phyloP scores from a whole-genome alignment of 257 asterid species.

The Scutellaria baicalensis region DNA sequence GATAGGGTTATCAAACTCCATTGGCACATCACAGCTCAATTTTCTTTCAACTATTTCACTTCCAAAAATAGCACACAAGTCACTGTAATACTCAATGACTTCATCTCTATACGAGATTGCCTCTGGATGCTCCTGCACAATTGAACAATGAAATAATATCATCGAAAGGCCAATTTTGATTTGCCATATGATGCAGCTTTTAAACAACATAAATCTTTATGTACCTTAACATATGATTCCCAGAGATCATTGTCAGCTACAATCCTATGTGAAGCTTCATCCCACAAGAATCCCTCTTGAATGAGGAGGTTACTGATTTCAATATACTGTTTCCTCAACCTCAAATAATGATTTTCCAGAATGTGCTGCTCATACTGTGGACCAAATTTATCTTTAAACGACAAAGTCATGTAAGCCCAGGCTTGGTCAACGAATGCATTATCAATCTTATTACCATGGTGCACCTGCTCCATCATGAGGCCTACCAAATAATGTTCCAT shows the following conservation, averaged over 20 bases:
- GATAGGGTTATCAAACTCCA: conserved; percentile 15
- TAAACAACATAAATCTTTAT: not conserved
- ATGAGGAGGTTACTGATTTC: conserved; percentile 30
- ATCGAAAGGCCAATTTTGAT: not conserved
- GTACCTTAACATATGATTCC: conserved; percentile 27
- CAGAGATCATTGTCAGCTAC: conserved; percentile 20
- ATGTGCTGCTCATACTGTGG: conserved; percentile 21
- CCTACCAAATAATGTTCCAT: conserved; percentile 29
- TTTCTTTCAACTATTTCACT: conserved; percentile 12
- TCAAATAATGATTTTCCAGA: conserved; percentile 19
- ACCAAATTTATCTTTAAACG: conserved; percentile 28
- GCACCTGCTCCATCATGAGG: conserved; percentile 28
- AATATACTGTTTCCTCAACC: conserved; percentile 28
- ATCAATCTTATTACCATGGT: conserved; percentile 17
- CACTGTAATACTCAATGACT: conserved; percentile 6
- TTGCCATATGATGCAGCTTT: not conserved
- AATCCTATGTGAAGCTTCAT: conserved; percentile 19
- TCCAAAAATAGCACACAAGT: conserved; percentile 23
- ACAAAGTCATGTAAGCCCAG: conserved; percentile 28
- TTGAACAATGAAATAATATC: not conserved
- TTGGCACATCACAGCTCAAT: conserved; percentile 2
- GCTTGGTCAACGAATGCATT: conserved; percentile 19
- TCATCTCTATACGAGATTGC: conserved; percentile 20
- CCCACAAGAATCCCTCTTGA: conserved; percentile 33
- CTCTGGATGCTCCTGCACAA: conserved; percentile 29